Evolutionary conservation across 2,329 filamentous ascomycete species (phyloP), one percentile per base, ranked within the genome.

Genomic region (Stachybotrys elegans): DNA sequence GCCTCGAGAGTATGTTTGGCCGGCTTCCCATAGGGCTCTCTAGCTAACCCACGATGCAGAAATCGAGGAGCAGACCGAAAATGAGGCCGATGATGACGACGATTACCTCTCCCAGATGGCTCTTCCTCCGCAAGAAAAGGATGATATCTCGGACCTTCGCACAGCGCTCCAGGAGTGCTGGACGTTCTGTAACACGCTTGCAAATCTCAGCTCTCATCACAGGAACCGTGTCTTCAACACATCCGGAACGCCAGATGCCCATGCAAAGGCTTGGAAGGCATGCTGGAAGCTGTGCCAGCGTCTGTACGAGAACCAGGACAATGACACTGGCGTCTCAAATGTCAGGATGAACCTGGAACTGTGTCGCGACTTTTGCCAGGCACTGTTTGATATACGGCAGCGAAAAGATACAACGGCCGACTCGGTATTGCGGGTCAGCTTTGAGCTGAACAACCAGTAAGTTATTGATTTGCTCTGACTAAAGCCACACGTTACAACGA

Each of bases 261-360:
- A 95, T 58, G 88, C 95, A 60, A 84, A 86, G 55, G 90, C 91
- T 1, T 96, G 91, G 92, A 89, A 87, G 62, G 87, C 86, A 49
- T 97, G 91, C 66, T 97, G 91, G 92, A 86, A 85, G 55, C 71
- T 97, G 20, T 97, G 91, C 59, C 88, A 95, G 60, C 85, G 86
- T 46, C 76, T 97, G 4, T 96, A 96, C 60, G 81, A 90, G 48
- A 88, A 84, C 51, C 78, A 84, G 42, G 82, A 92, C 44, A 84
- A 90, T 50, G 76, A 84, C 43, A 72, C 81, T 23, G 78, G 83
- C 42, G 67, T 67, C n/a, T 78, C 79, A 23, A 82, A 85, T 48
- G 81, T 91, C 35, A 76, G 79, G 45, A 80, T 83, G 17, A 94
- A 88, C 2, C 69, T 96, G 29, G 90, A 95, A 60, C 72, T 95